Conservation (phyloP, 305 asterid genomes). For the Caryopteris hybrid region DNA sequence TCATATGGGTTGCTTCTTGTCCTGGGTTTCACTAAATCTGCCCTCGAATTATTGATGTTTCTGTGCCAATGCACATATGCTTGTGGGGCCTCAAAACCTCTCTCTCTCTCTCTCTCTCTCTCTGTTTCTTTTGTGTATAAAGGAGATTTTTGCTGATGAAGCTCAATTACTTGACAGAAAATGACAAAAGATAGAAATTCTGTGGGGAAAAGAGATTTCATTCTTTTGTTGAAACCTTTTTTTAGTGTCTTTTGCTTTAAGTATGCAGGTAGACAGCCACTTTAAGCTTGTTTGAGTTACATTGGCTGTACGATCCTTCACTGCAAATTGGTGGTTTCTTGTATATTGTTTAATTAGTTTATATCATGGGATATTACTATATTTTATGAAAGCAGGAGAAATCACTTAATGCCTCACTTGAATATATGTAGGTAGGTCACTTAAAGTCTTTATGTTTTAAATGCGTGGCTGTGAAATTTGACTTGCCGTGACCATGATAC, state of each 20-base stretch:
- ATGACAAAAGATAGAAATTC: constrained; percentile 13
- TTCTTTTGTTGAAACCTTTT: constrained; percentile 17
- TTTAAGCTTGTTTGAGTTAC: background rate
- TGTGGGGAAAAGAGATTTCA: constrained; percentile 1
- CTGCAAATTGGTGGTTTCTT: background rate
- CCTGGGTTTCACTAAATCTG: background rate
- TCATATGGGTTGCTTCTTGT: background rate
- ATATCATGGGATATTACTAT: background rate
- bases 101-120: background rate
- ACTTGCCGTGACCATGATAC: too few relatives aligned
- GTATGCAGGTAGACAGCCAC: constrained; percentile 12
- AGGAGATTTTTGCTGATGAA: background rate
- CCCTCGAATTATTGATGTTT: background rate
- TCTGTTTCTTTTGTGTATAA: constrained; percentile 2
- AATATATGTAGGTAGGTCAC: too few relatives aligned
- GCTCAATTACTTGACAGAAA: constrained; percentile 14
- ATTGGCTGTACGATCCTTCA: background rate
- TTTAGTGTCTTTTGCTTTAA: constrained; percentile 16
- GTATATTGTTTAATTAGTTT: background rate
- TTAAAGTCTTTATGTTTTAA: too few relatives aligned
- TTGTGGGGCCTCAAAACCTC: constrained; percentile 11
- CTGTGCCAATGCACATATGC: constrained; percentile 1
- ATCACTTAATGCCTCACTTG: too few relatives aligned
- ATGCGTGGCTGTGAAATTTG: too few relatives aligned
- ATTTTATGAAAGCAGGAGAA: too few relatives aligned